These are phyloP conservation scores for Paspalum vaginatum DNA, from an alignment of 176 grass and related monocot species.

Conservation along the genomic window DNA sequence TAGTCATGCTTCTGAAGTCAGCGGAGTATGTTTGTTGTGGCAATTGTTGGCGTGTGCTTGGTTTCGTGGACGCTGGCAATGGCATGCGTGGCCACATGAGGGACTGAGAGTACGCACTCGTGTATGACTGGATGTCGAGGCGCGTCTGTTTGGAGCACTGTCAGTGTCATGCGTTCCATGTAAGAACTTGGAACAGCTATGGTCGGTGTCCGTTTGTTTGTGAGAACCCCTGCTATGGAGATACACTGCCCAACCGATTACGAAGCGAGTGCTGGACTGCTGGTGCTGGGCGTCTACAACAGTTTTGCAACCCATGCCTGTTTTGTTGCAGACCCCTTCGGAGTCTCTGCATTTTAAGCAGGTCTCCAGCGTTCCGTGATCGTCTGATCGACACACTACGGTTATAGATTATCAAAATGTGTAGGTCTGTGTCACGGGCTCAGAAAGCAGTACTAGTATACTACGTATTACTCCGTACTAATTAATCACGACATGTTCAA, in stretches of 20 bases:
- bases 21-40: not conserved
- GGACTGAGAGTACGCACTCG: not conserved
- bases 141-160: not conserved
- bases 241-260: not conserved
- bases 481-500: not conserved
- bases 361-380: not conserved
- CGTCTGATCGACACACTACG: not conserved
- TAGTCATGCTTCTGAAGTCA: not conserved
- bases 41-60: not conserved
- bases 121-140: not conserved
- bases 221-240: not conserved
- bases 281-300: not conserved
- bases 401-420: not conserved
- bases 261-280: not conserved
- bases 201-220: not conserved
- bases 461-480: not conserved
- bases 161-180: not conserved
- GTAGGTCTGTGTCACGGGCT: not conserved
- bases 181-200: not conserved
- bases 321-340: not conserved
- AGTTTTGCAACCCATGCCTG: not conserved
- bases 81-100: not conserved
- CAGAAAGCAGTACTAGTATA: not conserved
- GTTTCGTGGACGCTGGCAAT: not conserved
- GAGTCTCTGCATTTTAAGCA: not conserved